A percentile compares a stretch with the other conserved stretches of the same genome.
Conservation (phyloP, 2,329 filamentous ascomycete genomes). For the Gaeumannomyces sp. region DNA sequence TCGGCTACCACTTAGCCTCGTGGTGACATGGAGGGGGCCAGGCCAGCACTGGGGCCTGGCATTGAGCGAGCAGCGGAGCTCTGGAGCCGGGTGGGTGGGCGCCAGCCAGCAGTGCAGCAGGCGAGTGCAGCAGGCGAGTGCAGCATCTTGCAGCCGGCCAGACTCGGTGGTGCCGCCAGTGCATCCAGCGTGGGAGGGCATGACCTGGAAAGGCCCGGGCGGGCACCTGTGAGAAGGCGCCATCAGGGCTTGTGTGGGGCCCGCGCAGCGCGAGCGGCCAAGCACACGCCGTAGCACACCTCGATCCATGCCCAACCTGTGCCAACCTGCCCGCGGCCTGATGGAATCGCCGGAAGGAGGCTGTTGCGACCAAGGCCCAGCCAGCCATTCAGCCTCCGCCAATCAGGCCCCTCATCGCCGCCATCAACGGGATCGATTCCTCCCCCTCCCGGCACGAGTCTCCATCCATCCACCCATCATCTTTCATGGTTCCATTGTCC, state of each 20-base stretch:
- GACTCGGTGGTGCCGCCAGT: not conserved
- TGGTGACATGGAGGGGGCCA: not conserved
- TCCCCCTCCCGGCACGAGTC: not conserved
- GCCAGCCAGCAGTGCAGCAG: not conserved
- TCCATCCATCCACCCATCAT: too few species aligned
- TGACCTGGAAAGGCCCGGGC: not conserved
- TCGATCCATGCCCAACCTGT: not conserved
- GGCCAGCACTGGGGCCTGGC: too few species aligned
- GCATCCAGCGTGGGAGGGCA: not conserved
- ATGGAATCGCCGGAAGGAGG: constrained; percentile 1
- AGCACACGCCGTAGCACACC: not conserved
- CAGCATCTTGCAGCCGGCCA: not conserved
- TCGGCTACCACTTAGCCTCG: constrained; percentile 11
- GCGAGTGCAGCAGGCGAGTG: not conserved
- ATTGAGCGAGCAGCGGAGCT: not conserved
- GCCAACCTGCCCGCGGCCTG: not conserved
- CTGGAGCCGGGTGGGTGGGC: not conserved
- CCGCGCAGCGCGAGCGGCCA: not conserved
- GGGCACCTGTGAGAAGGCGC: not conserved
- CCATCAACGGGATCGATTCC: not conserved
- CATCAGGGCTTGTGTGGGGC: not conserved
- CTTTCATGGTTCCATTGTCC: not conserved
- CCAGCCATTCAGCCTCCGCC: not conserved
- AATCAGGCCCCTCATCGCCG: not conserved
- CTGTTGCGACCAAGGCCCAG: not conserved